Conservation (phyloP, 1,284 basidiomycete species). For the Stygiomarasmius scandens region DNA sequence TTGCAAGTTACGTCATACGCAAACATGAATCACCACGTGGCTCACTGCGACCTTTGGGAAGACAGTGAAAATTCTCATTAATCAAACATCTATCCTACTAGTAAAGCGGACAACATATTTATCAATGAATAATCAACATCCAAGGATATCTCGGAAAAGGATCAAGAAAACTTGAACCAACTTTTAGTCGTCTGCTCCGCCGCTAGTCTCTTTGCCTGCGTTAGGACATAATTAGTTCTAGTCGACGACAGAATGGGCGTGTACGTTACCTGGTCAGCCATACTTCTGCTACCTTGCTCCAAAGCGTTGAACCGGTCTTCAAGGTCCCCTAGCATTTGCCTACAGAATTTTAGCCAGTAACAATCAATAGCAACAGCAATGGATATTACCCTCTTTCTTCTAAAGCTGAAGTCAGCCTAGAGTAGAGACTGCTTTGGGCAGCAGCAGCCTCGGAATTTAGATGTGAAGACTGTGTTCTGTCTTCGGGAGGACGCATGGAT, state of each 20-base stretch:
- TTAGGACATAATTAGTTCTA: constrained; percentile 8
- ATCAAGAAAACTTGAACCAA: constrained; percentile 58
- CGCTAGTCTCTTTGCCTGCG: constrained; percentile 62
- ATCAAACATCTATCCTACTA: too few species aligned
- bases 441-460: constrained; percentile 39
- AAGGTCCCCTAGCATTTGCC: constrained; percentile 60
- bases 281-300: constrained; percentile 63
- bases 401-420: constrained; percentile 55
- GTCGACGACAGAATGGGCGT: not conserved
- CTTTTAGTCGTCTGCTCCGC: constrained; percentile 61
- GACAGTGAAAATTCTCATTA: too few species aligned
- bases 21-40: not conserved
- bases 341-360: constrained; percentile 26
- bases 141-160: too few species aligned
- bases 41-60: too few species aligned
- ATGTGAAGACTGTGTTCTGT: constrained; percentile 22
- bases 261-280: constrained; percentile 59
- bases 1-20: not conserved
- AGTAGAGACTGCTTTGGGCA: constrained; percentile 45
- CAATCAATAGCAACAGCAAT: constrained; percentile 8
- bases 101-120: too few species aligned
- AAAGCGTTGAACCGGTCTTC: constrained; percentile 65
- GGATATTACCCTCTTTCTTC: constrained; percentile 61
- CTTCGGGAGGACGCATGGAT: constrained; percentile 15
- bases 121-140: too few species aligned